phyloP scores from a whole-genome alignment of 2,329 filamentous ascomycete species.

The Gnomoniopsis smithogilvyi region DNA sequence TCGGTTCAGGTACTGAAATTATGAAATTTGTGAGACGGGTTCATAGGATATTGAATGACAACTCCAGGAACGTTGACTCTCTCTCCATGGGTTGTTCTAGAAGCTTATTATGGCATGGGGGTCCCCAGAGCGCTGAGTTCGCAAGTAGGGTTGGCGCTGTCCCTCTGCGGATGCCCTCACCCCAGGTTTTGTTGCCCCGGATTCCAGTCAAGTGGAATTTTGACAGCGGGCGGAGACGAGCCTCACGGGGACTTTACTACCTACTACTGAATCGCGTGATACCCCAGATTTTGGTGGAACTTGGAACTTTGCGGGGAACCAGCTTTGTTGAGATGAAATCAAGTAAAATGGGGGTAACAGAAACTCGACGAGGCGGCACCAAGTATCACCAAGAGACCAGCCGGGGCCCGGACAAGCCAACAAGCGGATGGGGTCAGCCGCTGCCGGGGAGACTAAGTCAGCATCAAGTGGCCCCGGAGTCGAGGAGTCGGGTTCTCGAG shows the following conservation, averaged over 20 bases:
- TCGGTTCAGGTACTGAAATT: too few relatives aligned
- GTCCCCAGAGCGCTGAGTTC: too few relatives aligned
- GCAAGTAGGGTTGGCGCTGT: too few relatives aligned
- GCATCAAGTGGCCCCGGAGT: neutral
- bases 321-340: conserved; percentile 2
- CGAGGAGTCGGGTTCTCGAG: conserved; percentile 1
- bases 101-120: too few relatives aligned
- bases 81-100: too few relatives aligned
- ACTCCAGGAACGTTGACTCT: too few relatives aligned
- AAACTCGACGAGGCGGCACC: conserved; percentile 13
- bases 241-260: neutral
- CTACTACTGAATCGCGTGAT: conserved; percentile 1
- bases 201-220: neutral
- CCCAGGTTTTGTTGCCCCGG: too few relatives aligned
- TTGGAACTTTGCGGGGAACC: neutral
- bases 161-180: too few relatives aligned
- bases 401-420: conserved; percentile 3
- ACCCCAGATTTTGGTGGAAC: conserved; percentile 15
- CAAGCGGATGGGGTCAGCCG: conserved; percentile 18
- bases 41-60: too few relatives aligned
- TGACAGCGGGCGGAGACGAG: too few relatives aligned
- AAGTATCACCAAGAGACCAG: neutral
- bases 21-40: too few relatives aligned
- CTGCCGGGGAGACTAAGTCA: conserved; percentile 6
- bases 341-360: conserved; percentile 20